Evolutionary conservation across 768 basidiomycete genomes (phyloP).

Genomic region (Lactarius quietus): DNA sequence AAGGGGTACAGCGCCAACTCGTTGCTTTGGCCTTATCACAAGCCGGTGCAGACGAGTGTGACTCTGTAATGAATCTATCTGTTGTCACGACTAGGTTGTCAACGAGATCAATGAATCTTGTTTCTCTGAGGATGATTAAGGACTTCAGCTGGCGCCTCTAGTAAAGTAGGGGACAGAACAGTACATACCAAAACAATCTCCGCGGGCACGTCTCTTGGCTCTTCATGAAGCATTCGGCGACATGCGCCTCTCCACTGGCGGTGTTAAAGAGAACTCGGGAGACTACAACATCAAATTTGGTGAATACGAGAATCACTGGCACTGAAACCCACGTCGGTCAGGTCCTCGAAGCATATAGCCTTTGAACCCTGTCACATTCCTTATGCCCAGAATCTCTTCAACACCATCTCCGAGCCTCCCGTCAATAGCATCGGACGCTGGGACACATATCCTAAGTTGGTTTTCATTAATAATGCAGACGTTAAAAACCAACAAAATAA

Average conservation of each 20-base stretch:
- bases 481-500: too few species aligned
- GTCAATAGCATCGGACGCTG: not conserved
- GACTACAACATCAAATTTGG: conserved; percentile 8
- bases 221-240: not conserved
- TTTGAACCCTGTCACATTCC: not conserved
- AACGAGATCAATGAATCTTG: not conserved
- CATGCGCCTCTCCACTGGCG: too few species aligned
- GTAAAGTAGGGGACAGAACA: too few species aligned
- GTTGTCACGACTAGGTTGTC: not conserved
- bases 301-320: conserved; percentile 2
- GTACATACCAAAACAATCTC: conserved; percentile 7
- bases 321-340: not conserved
- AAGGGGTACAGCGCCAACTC: not conserved
- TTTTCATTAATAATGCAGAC: not conserved
- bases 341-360: not conserved
- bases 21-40: not conserved
- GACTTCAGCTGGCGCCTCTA: not conserved
- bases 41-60: not conserved
- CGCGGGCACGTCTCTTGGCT: not conserved
- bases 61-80: not conserved
- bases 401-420: not conserved
- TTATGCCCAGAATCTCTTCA: conserved; percentile 1
- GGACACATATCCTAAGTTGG: conserved; percentile 9
- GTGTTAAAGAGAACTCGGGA: not conserved
- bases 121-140: not conserved